Evolutionary conservation across 75 land plant species (phyloP).

Genomic region (Picea glauca): DNA sequence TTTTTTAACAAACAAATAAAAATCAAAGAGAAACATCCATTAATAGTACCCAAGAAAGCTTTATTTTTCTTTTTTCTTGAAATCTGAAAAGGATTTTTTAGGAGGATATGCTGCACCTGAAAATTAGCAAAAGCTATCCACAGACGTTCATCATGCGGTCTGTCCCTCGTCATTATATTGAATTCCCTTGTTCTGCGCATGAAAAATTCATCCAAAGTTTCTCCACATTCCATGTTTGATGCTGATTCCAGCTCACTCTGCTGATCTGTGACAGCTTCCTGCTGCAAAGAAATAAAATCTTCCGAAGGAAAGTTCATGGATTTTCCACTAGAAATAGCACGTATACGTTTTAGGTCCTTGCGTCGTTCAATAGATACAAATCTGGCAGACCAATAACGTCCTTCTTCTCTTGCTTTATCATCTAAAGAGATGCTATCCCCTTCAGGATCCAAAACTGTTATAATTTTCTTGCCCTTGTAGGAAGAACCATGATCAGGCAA

Average conservation of each 20-base stretch:
- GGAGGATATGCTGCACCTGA: slow-evolving; percentile 40
- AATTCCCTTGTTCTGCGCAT: slow-evolving; percentile 74
- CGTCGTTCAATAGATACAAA: slow-evolving; percentile 52
- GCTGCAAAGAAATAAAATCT: slow-evolving; percentile 41
- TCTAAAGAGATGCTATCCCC: slow-evolving; percentile 61
- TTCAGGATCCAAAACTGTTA: slow-evolving; percentile 33
- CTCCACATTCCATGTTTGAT: slow-evolving; percentile 33
- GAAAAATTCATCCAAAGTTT: slow-evolving; percentile 90
- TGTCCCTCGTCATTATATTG: slow-evolving; percentile 74
- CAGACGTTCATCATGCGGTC: slow-evolving; percentile 69
- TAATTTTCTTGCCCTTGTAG: slow-evolving; percentile 1
- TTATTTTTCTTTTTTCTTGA: not conserved
- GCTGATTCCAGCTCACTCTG: not conserved
- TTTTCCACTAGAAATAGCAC: slow-evolving; percentile 23
- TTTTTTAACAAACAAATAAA: not conserved
- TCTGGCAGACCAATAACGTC: slow-evolving; percentile 85
- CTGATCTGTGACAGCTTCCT: slow-evolving; percentile 9
- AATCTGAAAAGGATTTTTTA: not conserved
- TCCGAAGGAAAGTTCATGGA: slow-evolving; percentile 2
- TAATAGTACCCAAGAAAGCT: not conserved
- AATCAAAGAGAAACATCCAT: not conserved
- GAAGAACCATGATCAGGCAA: slow-evolving; percentile 13
- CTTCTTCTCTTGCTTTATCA: slow-evolving; percentile 34
- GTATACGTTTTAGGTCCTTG: slow-evolving; percentile 64
- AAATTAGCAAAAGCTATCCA: slow-evolving; percentile 91